These are phyloP conservation scores for Adansonia madagascariensis DNA, from an alignment of 441 rosid genomes.

Conservation along the genomic window DNA sequence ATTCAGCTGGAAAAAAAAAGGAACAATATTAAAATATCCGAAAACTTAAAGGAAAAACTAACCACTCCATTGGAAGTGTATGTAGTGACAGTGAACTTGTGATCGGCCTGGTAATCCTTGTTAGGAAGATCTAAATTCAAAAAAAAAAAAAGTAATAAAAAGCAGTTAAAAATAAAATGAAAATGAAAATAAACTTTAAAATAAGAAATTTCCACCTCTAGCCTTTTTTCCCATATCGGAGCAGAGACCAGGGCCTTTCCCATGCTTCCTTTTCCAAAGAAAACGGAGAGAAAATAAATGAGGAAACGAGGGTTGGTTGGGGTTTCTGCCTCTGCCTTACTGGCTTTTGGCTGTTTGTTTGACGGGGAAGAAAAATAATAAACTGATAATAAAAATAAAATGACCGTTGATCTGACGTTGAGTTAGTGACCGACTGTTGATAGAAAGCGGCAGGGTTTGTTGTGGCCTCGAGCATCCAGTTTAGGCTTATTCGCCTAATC, in stretches of 20 bases:
- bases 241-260: slow-evolving; percentile 95
- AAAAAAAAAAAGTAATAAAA: background rate
- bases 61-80: slow-evolving; percentile 77
- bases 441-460: too few species aligned
- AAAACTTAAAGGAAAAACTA: slow-evolving; percentile 34
- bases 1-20: background rate
- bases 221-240: slow-evolving; percentile 92
- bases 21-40: background rate
- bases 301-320: background rate
- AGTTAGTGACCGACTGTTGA: too few species aligned
- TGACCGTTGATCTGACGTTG: too few species aligned
- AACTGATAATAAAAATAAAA: background rate
- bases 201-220: slow-evolving; percentile 55
- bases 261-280: slow-evolving; percentile 53
- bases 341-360: background rate
- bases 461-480: too few species aligned
- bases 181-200: background rate
- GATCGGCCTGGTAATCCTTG: slow-evolving; percentile 89
- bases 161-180: background rate
- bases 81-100: slow-evolving; percentile 84
- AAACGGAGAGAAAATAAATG: slow-evolving; percentile 20
- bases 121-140: slow-evolving; percentile 72
- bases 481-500: too few species aligned
- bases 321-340: background rate
- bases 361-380: slow-evolving; percentile 4